Conservation (phyloP, 1,284 basidiomycete species). For the Trametes hirsuta region DNA sequence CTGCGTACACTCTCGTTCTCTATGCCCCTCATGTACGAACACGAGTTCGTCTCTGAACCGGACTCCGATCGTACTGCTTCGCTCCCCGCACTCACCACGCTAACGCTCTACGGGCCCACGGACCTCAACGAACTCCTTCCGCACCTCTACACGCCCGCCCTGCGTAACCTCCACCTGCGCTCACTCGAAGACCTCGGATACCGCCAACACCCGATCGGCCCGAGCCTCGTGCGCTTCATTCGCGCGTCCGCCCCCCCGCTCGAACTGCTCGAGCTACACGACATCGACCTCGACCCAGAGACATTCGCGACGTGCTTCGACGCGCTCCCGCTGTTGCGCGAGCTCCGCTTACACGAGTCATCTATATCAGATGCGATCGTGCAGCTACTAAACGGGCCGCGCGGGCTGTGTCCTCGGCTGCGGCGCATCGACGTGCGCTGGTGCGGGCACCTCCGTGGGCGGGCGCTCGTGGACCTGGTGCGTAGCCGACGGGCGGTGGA, state of each 20-base stretch:
- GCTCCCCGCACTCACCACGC: slow-evolving; percentile 42
- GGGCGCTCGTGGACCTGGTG: slow-evolving; percentile 53
- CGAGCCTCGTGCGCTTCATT: slow-evolving; percentile 46
- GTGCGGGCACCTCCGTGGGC: slow-evolving; percentile 61
- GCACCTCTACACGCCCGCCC: slow-evolving; percentile 46
- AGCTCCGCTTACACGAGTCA: slow-evolving; percentile 61
- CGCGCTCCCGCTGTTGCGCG: slow-evolving; percentile 44
- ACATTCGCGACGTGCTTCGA: slow-evolving; percentile 47
- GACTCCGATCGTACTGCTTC: slow-evolving; percentile 34
- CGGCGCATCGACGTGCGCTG: slow-evolving; percentile 58
- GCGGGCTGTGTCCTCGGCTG: slow-evolving; percentile 51
- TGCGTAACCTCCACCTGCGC: slow-evolving; percentile 51
- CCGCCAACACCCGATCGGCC: slow-evolving; percentile 43
- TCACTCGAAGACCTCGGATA: slow-evolving; percentile 44
- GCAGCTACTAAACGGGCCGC: slow-evolving; percentile 42
- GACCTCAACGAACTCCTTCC: slow-evolving; percentile 48
- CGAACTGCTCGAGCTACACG: slow-evolving; percentile 56
- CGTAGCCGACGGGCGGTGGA: slow-evolving; percentile 38
- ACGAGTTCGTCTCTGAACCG: slow-evolving; percentile 38
- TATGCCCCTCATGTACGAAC: slow-evolving; percentile 40
- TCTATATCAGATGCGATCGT: slow-evolving; percentile 59
- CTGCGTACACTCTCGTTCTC: slow-evolving; percentile 46
- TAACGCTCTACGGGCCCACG: slow-evolving; percentile 46
- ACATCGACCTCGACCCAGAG: slow-evolving; percentile 50
- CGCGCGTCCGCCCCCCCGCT: slow-evolving; percentile 44